Evolutionary conservation across 106 monocot genomes (phyloP), one percentile per base, ranked within the genome.

Genomic region (Hemerocallis citrina): DNA sequence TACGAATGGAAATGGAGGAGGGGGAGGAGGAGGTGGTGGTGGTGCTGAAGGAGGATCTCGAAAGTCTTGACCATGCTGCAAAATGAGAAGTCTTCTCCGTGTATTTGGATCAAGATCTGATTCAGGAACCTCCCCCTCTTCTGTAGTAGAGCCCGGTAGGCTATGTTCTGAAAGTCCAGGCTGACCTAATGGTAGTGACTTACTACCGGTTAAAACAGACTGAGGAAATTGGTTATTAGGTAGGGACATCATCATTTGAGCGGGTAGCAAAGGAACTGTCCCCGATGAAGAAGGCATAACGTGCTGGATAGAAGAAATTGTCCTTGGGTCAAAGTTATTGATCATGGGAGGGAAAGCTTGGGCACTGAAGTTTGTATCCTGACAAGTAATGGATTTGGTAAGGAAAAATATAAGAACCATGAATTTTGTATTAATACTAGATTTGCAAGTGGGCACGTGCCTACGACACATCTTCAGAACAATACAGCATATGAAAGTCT

Each of bases 31-130:
- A 24, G n/a, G n/a, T n/a, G n/a, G n/a, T n/a, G n/a, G n/a, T 21
- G 69, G 56, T 3, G 79, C 75, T 31, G 92, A 71, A 45, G 81
- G 67, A 49, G 79, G 62, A 34, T 92, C 92, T 66, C 91, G 82
- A 9, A 68, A 82, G 64, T 99, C 98, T 73, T 88, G 92, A 34
- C 98, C 98, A 72, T 99, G 98, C 57, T 99, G 98, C 72, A 92
- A 78, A 48, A 99, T 99, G 28, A 99, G 85, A 69, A 99, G 91
- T 34, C 98, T 77, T 75, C 98, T 88, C 57, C 98, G 79, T 65
- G 98, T 99, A 58, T 99, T 88, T 59, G 98, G 98, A 62, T 99
- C 92, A 57, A 99, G 57, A 71, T 99, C 98, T 34, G 98, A 92
- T 70, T 99, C 98, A 25, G 79, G 88, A 41, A 99, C 98, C 39